Base-by-base conservation (phyloP, 805 yeast species). In the Yamadazyma takamatsuzukensis region DNA sequence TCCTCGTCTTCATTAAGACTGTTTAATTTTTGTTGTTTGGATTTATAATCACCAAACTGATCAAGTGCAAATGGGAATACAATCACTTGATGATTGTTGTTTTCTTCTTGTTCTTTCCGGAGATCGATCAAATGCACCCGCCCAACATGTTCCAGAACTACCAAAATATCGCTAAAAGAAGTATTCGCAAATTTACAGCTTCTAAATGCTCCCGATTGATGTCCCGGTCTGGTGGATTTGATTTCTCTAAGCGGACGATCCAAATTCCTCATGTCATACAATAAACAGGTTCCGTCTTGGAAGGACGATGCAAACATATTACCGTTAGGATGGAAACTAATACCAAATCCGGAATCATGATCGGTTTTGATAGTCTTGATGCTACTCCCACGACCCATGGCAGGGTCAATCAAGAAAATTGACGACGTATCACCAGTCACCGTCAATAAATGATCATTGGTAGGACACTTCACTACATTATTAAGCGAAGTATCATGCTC, bases 51-150 rank as follows among this genome's bases (percentile, higher is more conserved):
- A 2, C 60, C 61, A 39, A 49, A 66, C 41, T 64, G 70, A 36
- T 64, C 66, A 36, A 67, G 55, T 4, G 69, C 66, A 40, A 58
- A 63, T 0, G 93, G 93, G 10, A 83, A 62, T 37, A 82, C 62
- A 2, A 87, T 68, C 22, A 88, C 87, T 53, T 83, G 90, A 51
- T 84, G 90, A 45, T 83, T 78, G 27, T 39, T 48, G 27, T 18
- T 21, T 15, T 49, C 48, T 12, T 47, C 44, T 25, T 50, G 45
- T 43, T 78, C 74, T 48, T 83, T 76, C 40, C 95, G 72, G 16
- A 87, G 70, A 53, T 89, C 96, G 17, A 89, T 65, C 36, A 88
- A 65, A 58, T 89, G 97, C 3, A 89, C 83, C 33, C 95, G 69
- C 0, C 95, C 94, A 33, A 78, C 82, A 47, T 89, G 96, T 53